Evolutionary conservation across 2,329 filamentous ascomycete genomes (phyloP).

Genomic region (Aspergillus sp.): DNA sequence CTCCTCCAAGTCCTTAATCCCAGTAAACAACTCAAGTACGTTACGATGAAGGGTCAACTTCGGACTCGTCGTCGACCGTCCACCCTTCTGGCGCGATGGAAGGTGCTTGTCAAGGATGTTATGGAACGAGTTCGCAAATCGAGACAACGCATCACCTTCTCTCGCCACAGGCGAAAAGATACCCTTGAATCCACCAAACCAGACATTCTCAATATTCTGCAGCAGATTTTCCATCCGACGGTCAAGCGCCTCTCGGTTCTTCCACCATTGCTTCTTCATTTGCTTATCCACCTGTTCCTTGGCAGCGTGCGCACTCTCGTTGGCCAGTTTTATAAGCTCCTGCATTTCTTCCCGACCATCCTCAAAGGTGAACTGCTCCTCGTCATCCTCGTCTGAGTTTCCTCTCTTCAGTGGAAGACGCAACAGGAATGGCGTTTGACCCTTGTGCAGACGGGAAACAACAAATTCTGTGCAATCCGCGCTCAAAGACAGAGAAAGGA

Average conservation of each 20-base stretch:
- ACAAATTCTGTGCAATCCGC: constrained; percentile 78
- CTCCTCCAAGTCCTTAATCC: constrained; percentile 65
- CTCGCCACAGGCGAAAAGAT: constrained; percentile 74
- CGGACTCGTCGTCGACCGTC: constrained; percentile 45
- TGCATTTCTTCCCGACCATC: constrained; percentile 71
- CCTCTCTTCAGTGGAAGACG: constrained; percentile 79
- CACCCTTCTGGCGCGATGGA: constrained; percentile 64
- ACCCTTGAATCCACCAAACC: constrained; percentile 90
- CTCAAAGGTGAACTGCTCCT: constrained; percentile 73
- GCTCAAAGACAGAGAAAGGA: constrained; percentile 76
- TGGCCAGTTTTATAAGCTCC: constrained; percentile 74
- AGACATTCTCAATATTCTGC: constrained; percentile 80
- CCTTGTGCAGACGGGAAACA: constrained; percentile 74
- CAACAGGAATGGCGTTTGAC: constrained; percentile 73
- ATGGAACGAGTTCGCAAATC: constrained; percentile 72
- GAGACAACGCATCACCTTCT: constrained; percentile 58
- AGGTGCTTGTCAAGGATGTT: constrained; percentile 75
- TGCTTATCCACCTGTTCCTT: constrained; percentile 67
- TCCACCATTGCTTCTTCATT: constrained; percentile 82
- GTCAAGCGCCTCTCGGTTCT: constrained; percentile 73
- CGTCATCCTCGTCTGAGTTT: constrained; percentile 68
- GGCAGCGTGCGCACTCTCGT: constrained; percentile 70
- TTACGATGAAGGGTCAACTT: constrained; percentile 53
- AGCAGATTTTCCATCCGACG: constrained; percentile 68
- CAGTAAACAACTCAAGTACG: constrained; percentile 82